Conservation (phyloP, 805 yeast species). For the Torulaspora maleeae region DNA sequence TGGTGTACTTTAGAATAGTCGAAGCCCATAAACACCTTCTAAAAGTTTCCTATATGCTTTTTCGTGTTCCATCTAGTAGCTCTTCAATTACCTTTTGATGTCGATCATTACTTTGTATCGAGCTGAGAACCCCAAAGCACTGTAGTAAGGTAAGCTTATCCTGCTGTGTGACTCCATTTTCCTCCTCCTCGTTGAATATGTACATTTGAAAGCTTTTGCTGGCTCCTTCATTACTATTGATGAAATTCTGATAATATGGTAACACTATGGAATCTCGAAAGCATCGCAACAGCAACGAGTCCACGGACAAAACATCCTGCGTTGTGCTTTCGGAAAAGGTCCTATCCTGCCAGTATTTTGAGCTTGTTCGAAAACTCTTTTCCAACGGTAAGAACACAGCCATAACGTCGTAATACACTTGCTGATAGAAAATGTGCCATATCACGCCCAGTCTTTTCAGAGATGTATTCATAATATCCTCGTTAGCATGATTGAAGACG, state of each 20-base stretch:
- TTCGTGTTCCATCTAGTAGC: conserved; percentile 38
- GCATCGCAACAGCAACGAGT: conserved; percentile 40
- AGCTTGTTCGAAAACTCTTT: conserved; percentile 22
- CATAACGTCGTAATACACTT: conserved; percentile 52
- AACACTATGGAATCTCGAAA: conserved; percentile 52
- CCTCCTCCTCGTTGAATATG: conserved; percentile 36
- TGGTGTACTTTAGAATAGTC: conserved; percentile 58
- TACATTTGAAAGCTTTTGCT: conserved; percentile 33
- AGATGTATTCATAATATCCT: conserved; percentile 35
- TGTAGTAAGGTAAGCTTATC: conserved; percentile 47
- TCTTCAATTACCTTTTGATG: conserved; percentile 58
- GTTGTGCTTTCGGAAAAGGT: conserved; percentile 10
- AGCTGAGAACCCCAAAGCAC: conserved; percentile 55
- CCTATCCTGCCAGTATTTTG: conserved; percentile 31
- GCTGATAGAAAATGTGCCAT: conserved; percentile 56
- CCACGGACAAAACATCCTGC: conserved; percentile 33
- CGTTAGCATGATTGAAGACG: conserved; percentile 33
- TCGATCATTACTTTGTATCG: conserved; percentile 50
- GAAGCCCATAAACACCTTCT: background rate
- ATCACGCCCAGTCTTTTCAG: conserved; percentile 39
- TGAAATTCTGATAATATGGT: conserved; percentile 46
- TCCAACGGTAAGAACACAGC: conserved; percentile 58
- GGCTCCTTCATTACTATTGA: conserved; percentile 33
- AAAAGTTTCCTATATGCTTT: conserved; percentile 27
- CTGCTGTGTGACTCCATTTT: conserved; percentile 41